Conservation (phyloP, 2,329 filamentous ascomycete genomes). For the Colletotrichum gigasporum region DNA sequence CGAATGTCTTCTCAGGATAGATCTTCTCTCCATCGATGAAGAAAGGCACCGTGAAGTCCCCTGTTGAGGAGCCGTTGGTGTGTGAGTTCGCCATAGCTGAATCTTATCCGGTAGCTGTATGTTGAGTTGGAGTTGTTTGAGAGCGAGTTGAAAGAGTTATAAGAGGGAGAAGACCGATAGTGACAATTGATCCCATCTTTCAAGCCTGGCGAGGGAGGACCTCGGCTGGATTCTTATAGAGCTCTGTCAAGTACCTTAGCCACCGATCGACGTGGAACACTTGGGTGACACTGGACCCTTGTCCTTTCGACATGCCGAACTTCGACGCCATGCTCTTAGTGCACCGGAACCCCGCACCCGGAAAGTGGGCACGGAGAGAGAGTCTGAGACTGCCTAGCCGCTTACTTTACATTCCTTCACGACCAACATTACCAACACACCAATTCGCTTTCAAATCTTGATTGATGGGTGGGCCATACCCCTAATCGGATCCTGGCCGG, state of each 20-base stretch:
- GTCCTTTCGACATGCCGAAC: constrained; percentile 24
- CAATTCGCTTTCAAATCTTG: constrained; percentile 12
- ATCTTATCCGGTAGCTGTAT: background rate
- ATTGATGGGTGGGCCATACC: background rate
- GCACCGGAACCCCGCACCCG: constrained; percentile 29
- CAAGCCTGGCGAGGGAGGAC: background rate
- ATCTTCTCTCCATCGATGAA: constrained; percentile 56
- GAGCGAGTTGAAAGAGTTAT: background rate
- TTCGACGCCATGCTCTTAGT: constrained; percentile 16
- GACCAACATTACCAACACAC: background rate
- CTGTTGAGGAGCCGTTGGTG: background rate
- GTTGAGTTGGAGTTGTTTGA: background rate
- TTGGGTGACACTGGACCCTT: constrained; percentile 9
- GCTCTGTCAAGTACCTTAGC: background rate
- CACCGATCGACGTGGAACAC: background rate
- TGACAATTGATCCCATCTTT: no score
- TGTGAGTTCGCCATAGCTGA: constrained; percentile 16
- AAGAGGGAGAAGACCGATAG: background rate
- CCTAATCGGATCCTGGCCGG: background rate
- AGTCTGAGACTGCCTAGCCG: constrained; percentile 5
- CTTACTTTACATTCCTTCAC: background rate
- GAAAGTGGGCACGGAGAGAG: constrained; percentile 22
- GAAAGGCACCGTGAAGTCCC: constrained; percentile 46
- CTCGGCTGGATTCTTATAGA: constrained; percentile 8
- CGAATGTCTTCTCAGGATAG: constrained; percentile 57